These are phyloP conservation scores for Citropsis articulata DNA, from an alignment of 345 rosid species.

Conservation along the genomic window DNA sequence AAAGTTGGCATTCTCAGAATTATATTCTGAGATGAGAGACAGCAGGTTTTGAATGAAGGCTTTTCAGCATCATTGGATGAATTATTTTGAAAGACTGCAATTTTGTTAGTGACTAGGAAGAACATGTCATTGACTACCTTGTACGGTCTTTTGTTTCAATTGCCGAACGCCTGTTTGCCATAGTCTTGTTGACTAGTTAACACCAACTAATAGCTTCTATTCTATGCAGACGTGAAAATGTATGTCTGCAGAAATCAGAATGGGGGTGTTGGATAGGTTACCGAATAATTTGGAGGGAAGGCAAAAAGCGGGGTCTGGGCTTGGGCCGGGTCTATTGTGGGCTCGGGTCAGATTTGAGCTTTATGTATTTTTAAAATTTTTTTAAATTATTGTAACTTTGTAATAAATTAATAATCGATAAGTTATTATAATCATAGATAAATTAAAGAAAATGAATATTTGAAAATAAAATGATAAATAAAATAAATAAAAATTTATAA, in stretches of 20 bases:
- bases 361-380: too few relatives aligned
- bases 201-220: neutral
- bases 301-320: too few relatives aligned
- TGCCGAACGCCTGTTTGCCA: neutral
- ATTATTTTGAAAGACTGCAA: neutral
- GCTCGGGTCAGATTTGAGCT: too few relatives aligned
- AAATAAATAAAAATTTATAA: too few relatives aligned
- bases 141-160: neutral
- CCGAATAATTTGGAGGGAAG: too few relatives aligned
- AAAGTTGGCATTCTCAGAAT: neutral
- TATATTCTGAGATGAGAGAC: neutral
- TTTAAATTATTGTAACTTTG: too few relatives aligned
- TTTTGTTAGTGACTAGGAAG: neutral
- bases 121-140: neutral
- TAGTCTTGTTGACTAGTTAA: neutral
- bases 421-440: too few relatives aligned
- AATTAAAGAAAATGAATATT: too few relatives aligned
- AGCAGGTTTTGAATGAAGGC: neutral
- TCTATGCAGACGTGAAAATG: neutral
- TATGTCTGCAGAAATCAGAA: too few relatives aligned
- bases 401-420: too few relatives aligned
- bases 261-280: neutral
- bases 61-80: neutral
- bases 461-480: too few relatives aligned
- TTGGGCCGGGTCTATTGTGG: too few relatives aligned